Evolutionary conservation across 306 rosid species (phyloP), one percentile per base, ranked within the genome.

Genomic region (Quercus ilex): DNA sequence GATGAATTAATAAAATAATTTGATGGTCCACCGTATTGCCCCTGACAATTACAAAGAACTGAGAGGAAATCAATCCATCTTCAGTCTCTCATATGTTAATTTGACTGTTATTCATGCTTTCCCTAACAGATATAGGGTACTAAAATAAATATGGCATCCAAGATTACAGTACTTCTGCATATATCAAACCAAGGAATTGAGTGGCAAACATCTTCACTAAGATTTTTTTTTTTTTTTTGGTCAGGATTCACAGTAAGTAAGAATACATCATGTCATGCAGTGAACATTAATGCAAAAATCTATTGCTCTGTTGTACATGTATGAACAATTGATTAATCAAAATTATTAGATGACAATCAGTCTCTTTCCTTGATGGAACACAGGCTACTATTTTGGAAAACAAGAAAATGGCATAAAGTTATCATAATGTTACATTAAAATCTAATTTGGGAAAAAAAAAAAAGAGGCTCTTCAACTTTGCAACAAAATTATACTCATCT

Each of bases 401-500:
- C 23, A 1, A 6, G 23, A 19, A 64, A 67, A 38, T 23, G 35
- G n/a, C 58, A 23, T 20, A 62, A 12, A 55, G 13, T 25, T 21
- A 17, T 23, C 60, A 81, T 35, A 52, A 41, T 13, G 64, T 75
- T 21, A 41, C 57, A 21, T 46, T 2, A 75, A 38, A 41, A 7
- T 41, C 46, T 41, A 41, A 41, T 41, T 41, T 2, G 11, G 3
- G 2, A 9, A 43, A 31, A 20, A 74, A 19, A 13, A 26, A 11
- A 69, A 23, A 8, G n/a, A 23, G 6, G 9, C 76, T 28, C 55
- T 56, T 13, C 75, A 58, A 46, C 35, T 25, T 5, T 19, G 51
- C 46, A 19, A 28, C 18, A 59, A 33, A 67, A 76, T 12, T 26
- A 20, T 77, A 78, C 77, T 43, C 59, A 57, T 41, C 72, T 74